Evolutionary conservation across 495 filamentous ascomycete genomes (phyloP).

Genomic region (Trichoderma orchidacearum): DNA sequence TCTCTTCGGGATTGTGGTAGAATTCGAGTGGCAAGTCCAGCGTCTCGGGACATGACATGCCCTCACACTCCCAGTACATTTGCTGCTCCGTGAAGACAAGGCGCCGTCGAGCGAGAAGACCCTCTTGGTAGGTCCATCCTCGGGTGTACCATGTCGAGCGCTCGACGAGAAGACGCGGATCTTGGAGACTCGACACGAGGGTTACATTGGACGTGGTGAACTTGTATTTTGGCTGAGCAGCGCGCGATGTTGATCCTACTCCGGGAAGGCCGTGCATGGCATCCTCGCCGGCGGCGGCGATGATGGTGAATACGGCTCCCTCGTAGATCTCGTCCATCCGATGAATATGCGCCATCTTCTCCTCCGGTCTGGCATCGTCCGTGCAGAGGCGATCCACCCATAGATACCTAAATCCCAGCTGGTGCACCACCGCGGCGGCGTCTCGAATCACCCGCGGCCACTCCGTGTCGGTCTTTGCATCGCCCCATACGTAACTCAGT

Average conservation of each 20-base stretch:
- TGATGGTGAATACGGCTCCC: constrained; percentile 11
- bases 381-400: constrained; percentile 18
- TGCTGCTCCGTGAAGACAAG: constrained; percentile 19
- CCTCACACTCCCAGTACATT: constrained; percentile 20
- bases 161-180: neutral
- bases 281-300: constrained; percentile 16
- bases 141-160: constrained; percentile 14
- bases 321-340: constrained; percentile 19
- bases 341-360: constrained; percentile 13
- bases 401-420: constrained; percentile 12
- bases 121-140: constrained; percentile 29
- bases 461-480: neutral
- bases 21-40: neutral
- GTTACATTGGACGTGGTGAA: neutral
- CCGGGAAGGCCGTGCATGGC: constrained; percentile 16
- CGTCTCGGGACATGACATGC: constrained; percentile 9
- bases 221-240: neutral
- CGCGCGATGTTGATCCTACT: constrained; percentile 3
- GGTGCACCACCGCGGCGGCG: constrained; percentile 10
- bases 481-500: constrained; percentile 12
- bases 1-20: neutral
- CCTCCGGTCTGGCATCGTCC: constrained; percentile 1
- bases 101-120: constrained; percentile 14
- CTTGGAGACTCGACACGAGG: neutral
- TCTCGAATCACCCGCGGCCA: constrained; percentile 10